phyloP scores from a whole-genome alignment of 345 rosid species.

The Citrus australasica region DNA sequence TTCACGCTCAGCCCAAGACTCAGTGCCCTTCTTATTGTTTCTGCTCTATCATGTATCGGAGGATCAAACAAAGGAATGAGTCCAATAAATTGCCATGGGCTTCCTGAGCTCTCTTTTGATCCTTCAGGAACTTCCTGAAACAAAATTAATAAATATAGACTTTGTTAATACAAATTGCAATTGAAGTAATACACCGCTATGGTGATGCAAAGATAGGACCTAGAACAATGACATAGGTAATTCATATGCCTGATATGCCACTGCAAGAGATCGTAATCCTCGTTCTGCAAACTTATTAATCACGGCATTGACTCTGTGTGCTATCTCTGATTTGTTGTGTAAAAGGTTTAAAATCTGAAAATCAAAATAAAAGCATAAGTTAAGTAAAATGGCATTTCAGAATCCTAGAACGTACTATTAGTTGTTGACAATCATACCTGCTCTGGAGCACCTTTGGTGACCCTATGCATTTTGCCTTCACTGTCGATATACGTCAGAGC shows the following conservation, averaged over 20 bases:
- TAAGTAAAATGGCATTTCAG: not conserved
- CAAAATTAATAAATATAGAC: no score
- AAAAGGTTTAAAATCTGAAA: slow-evolving; percentile 49
- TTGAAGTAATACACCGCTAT: no score
- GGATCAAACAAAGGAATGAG: no score
- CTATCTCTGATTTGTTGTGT: slow-evolving; percentile 15
- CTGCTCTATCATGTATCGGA: no score
- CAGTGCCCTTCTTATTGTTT: no score
- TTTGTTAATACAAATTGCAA: no score
- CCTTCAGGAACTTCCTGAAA: no score
- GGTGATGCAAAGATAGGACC: no score
- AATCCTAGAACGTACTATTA: not conserved
- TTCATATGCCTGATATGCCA: slow-evolving; percentile 47
- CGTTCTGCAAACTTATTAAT: slow-evolving; percentile 57
- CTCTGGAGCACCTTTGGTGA: slow-evolving; percentile 70
- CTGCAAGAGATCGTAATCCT: slow-evolving; percentile 64
- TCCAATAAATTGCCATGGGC: no score
- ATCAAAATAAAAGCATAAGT: slow-evolving; percentile 3
- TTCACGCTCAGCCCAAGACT: slow-evolving; percentile 60
- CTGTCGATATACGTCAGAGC: slow-evolving; percentile 51
- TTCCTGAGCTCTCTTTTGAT: no score
- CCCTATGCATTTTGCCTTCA: slow-evolving; percentile 53
- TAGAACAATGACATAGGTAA: slow-evolving; percentile 12
- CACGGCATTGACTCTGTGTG: slow-evolving; percentile 44
- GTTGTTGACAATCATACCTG: slow-evolving; percentile 33